phyloP scores from a whole-genome alignment of 1,139 yeast genomes.

The Pichia sp. region DNA sequence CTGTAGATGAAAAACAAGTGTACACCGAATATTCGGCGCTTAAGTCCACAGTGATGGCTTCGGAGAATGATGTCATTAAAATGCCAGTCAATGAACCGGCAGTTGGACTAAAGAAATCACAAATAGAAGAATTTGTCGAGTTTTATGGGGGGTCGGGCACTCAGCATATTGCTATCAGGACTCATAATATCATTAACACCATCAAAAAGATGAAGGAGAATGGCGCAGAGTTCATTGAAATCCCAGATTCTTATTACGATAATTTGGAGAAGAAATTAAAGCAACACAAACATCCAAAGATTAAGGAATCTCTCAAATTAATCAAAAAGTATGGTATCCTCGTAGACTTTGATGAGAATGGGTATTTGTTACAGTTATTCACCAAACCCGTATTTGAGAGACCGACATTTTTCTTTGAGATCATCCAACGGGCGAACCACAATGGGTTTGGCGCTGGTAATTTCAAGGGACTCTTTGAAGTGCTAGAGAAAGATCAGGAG shows the following conservation, averaged over 20 bases:
- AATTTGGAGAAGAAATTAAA: conserved; percentile 39
- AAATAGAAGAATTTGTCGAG: conserved; percentile 75
- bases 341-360: conserved; percentile 66
- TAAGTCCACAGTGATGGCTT: conserved; percentile 70
- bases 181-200: conserved; percentile 51
- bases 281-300: conserved; percentile 30
- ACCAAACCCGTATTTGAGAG: conserved; percentile 71
- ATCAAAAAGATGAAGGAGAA: conserved; percentile 46
- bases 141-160: conserved; percentile 76
- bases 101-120: conserved; percentile 54
- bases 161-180: conserved; percentile 70
- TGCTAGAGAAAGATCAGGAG: conserved; percentile 59
- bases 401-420: conserved; percentile 75
- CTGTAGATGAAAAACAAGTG: conserved; percentile 73
- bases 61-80: conserved; percentile 56
- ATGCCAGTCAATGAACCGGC: conserved; percentile 88
- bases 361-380: conserved; percentile 71
- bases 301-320: conserved; percentile 41
- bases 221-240: conserved; percentile 65
- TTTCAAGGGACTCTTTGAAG: conserved; percentile 71
- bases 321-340: conserved; percentile 44
- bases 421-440: conserved; percentile 72
- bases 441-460: conserved; percentile 88
- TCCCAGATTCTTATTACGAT: conserved; percentile 50
- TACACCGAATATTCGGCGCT: conserved; percentile 62